Percentiles rank a stretch among this genome's conserved stretches.
Conservation (phyloP, 495 filamentous ascomycete genomes). For the Penicillium desertorum region DNA sequence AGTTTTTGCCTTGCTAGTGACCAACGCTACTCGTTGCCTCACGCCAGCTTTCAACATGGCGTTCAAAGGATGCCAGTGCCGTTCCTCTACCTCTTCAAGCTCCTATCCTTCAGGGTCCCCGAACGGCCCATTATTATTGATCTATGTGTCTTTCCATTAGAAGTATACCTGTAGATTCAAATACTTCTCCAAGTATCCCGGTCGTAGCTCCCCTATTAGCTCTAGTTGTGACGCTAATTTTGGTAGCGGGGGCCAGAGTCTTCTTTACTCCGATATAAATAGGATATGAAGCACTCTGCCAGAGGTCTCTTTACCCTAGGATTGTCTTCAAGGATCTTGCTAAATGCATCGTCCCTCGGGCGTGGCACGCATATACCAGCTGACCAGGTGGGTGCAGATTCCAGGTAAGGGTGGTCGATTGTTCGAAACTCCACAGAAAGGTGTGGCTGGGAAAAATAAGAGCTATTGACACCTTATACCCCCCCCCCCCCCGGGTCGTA, state of each 20-base stretch:
- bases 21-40: slow-evolving; percentile 7
- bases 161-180: slow-evolving; percentile 16
- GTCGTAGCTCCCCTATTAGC: background rate
- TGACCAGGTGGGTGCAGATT: background rate
- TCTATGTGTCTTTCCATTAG: slow-evolving; percentile 26
- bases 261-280: too few relatives aligned
- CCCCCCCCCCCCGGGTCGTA: background rate
- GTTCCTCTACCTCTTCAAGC: slow-evolving; percentile 8
- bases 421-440: background rate
- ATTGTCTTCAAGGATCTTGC: too few relatives aligned
- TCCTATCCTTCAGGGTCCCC: slow-evolving; percentile 27
- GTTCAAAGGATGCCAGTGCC: background rate
- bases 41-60: slow-evolving; percentile 10
- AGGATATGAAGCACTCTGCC: slow-evolving; percentile 14
- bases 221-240: too few relatives aligned
- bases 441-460: background rate
- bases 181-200: slow-evolving; percentile 22
- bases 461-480: background rate
- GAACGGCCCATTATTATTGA: slow-evolving; percentile 31
- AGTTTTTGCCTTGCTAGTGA: background rate
- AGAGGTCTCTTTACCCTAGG: slow-evolving; percentile 16
- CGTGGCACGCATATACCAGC: background rate
- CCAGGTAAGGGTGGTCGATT: background rate
- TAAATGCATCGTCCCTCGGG: too few relatives aligned
- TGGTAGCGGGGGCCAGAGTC: too few relatives aligned